Percentiles rank a stretch among this genome's conserved stretches.
phyloP scores from a whole-genome alignment of 1,284 basidiomycete species.

The Tilletia caries region DNA sequence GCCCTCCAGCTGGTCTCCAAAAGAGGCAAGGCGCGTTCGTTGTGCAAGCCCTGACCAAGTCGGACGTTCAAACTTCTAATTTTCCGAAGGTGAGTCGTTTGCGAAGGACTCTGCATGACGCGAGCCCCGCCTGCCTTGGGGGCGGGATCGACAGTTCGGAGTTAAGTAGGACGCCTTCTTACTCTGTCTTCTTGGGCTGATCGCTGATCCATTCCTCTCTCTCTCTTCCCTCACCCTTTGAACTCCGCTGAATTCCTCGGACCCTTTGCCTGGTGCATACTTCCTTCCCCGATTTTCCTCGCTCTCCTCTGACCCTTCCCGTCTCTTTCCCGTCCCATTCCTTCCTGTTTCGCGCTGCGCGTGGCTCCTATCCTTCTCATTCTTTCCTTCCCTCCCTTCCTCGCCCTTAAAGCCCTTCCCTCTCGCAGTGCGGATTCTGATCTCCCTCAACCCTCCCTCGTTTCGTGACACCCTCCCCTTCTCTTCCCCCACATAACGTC shows the following conservation, averaged over 20 bases:
- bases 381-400: not conserved
- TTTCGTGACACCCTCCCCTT: not conserved
- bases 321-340: not conserved
- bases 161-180: not conserved
- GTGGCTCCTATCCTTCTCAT: too few species aligned
- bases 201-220: not conserved
- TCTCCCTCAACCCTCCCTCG: not conserved
- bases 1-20: too few species aligned
- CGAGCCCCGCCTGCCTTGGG: not conserved
- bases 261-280: not conserved
- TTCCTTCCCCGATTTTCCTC: not conserved
- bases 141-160: not conserved
- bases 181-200: not conserved
- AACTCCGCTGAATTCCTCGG: not conserved
- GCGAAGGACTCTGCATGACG: not conserved
- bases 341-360: not conserved
- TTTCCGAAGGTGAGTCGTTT: too few species aligned
- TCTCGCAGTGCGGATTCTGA: not conserved
- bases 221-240: not conserved
- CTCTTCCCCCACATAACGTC: not conserved
- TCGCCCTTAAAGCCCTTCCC: not conserved
- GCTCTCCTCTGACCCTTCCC: not conserved
- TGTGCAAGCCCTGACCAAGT: too few species aligned
- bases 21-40: too few species aligned
- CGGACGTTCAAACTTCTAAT: conserved; percentile 10